Percentiles rank a stretch among this genome's conserved stretches.
Evolutionary conservation across 2,329 filamentous ascomycete species (phyloP).

Genomic region (Metarhizium humberi): DNA sequence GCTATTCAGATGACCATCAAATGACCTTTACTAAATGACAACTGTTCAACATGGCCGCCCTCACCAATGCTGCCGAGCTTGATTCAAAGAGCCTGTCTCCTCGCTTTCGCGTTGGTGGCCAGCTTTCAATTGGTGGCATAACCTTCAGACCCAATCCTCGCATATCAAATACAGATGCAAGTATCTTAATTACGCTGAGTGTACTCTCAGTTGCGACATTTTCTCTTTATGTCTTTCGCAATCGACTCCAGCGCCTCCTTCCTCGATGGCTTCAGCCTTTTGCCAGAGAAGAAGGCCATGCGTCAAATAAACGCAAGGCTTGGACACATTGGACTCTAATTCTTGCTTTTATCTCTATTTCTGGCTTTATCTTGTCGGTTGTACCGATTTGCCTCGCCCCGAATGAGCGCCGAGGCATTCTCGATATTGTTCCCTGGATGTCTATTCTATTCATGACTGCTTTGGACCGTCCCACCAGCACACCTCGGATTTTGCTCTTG

Average conservation of each 20-base stretch:
- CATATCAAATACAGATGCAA: constrained; percentile 5
- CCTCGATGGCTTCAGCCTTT: constrained; percentile 35
- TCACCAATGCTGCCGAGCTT: neutral
- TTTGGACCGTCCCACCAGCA: constrained; percentile 29
- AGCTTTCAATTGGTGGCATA: neutral
- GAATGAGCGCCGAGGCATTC: constrained; percentile 14
- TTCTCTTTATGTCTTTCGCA: constrained; percentile 18
- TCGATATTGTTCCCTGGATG: constrained; percentile 32
- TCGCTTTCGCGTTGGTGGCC: neutral
- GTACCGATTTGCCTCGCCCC: constrained; percentile 20
- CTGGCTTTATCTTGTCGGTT: constrained; percentile 25
- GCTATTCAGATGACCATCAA: neutral
- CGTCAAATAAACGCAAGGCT: constrained; percentile 13
- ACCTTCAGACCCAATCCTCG: neutral
- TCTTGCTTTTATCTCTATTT: constrained; percentile 21
- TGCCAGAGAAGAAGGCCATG: constrained; percentile 26
- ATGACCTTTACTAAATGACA: neutral
- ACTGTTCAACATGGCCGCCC: neutral
- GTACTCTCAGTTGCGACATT: constrained; percentile 18
- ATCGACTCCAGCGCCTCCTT: constrained; percentile 16
- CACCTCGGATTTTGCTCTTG: constrained; percentile 29
- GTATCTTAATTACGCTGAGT: constrained; percentile 13
- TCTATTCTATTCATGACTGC: constrained; percentile 25
- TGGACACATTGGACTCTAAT: constrained; percentile 31
- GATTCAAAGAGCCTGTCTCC: neutral